These are phyloP conservation scores for Candida michaelii DNA, from an alignment of 805 yeast species.

Conservation along the genomic window DNA sequence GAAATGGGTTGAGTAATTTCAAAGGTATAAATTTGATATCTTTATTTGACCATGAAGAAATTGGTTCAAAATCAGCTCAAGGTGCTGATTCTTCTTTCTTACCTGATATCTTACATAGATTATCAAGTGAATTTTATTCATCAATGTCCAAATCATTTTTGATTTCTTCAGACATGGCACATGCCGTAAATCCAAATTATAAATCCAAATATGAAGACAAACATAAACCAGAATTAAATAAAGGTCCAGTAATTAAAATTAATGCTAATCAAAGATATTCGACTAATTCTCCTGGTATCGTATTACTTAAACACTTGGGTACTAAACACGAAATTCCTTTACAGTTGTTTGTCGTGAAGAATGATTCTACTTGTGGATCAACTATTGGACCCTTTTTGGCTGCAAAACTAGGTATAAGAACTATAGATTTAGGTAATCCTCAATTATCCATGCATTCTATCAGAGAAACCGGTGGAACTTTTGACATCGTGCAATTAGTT, in stretches of 20 bases:
- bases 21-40: conserved; percentile 71
- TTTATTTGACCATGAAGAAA: conserved; percentile 92
- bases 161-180: conserved; percentile 94
- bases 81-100: conserved; percentile 94
- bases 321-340: conserved; percentile 69
- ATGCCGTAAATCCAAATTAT: conserved; percentile 95
- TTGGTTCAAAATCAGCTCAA: conserved; percentile 91
- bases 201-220: conserved; percentile 67
- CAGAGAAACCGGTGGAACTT: conserved; percentile 85
- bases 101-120: conserved; percentile 72
- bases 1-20: conserved; percentile 46
- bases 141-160: conserved; percentile 74
- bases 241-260: conserved; percentile 89
- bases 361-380: conserved; percentile 93
- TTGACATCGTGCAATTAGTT: conserved; percentile 65
- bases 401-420: conserved; percentile 81
- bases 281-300: conserved; percentile 88
- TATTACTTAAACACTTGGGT: conserved; percentile 72
- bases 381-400: conserved; percentile 95
- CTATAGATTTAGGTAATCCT: conserved; percentile 89
- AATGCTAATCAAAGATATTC: conserved; percentile 96
- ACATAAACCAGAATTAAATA: conserved; percentile 79
- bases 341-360: conserved; percentile 89
- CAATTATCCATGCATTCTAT: conserved; percentile 92
- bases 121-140: conserved; percentile 41